Percentiles rank a stretch among this genome's conserved stretches.
These are phyloP conservation scores for Colletotrichum lupini DNA, from an alignment of 2,329 filamentous ascomycete species.

Conservation along the genomic window DNA sequence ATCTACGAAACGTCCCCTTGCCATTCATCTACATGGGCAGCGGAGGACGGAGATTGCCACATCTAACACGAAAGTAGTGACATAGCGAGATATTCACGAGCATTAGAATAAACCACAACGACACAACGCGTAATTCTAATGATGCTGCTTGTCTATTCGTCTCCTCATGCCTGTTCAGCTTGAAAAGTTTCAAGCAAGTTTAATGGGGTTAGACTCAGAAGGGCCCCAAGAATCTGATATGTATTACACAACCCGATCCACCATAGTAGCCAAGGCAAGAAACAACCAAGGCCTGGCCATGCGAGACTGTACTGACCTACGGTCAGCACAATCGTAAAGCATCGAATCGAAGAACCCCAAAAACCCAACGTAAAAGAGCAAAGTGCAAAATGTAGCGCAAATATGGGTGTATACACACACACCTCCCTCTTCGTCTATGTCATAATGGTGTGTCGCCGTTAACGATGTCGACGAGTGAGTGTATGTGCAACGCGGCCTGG, in stretches of 20 bases:
- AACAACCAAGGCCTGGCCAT: not conserved
- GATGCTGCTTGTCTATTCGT: constrained; percentile 17
- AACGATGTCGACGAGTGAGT: constrained; percentile 4
- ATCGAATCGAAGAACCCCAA: not conserved
- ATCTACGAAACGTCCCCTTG: not conserved
- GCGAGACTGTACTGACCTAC: not conserved
- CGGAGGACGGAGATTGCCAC: not conserved
- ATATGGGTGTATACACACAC: constrained; percentile 15
- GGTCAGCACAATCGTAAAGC: not conserved
- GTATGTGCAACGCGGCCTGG: constrained; percentile 26
- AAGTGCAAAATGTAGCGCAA: constrained; percentile 21
- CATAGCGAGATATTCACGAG: not conserved
- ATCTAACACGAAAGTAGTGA: not conserved
- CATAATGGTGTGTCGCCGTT: not conserved
- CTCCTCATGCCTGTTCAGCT: not conserved
- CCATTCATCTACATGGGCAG: not conserved
- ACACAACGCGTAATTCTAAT: not conserved
- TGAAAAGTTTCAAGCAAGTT: not conserved
- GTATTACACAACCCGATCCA: constrained; percentile 13
- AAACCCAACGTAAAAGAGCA: constrained; percentile 12
- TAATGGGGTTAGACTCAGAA: constrained; percentile 3
- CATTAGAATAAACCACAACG: not conserved
- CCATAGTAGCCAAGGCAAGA: constrained; percentile 20
- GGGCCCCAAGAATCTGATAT: constrained; percentile 3
- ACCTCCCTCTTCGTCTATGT: constrained; percentile 4